These are phyloP conservation scores for Singerocomus rubriflavus DNA, from an alignment of 1,284 basidiomycete genomes.

Conservation along the genomic window DNA sequence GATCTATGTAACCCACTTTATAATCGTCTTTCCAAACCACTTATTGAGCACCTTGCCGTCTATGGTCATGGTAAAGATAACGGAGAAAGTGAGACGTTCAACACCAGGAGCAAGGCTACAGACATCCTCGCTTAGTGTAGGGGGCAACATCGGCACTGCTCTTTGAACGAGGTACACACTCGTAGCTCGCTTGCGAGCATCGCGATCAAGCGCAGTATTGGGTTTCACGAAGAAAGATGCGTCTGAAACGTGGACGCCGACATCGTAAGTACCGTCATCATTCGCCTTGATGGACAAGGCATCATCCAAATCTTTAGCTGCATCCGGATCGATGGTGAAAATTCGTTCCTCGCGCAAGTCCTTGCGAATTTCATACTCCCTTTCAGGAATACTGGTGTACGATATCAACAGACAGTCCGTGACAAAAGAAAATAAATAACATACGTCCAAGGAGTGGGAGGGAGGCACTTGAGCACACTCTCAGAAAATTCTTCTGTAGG, in stretches of 20 bases:
- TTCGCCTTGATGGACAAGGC: constrained; percentile 87
- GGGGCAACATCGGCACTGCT: constrained; percentile 95
- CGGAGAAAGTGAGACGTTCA: constrained; percentile 89
- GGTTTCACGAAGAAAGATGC: constrained; percentile 96
- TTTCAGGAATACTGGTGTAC: constrained; percentile 75
- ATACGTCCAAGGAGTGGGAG: constrained; percentile 91
- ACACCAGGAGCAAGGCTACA: constrained; percentile 88
- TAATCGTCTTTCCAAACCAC: constrained; percentile 91
- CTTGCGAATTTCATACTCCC: constrained; percentile 83
- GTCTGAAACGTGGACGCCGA: constrained; percentile 95
- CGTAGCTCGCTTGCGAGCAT: constrained; percentile 95
- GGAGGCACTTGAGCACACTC: constrained; percentile 93
- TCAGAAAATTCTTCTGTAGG: constrained; percentile 92
- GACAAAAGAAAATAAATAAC: constrained; percentile 31
- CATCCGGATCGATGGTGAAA: constrained; percentile 92
- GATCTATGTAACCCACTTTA: constrained; percentile 57
- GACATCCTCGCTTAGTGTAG: constrained; percentile 84
- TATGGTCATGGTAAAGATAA: constrained; percentile 82
- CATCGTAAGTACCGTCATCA: constrained; percentile 87
- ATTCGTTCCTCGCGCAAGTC: constrained; percentile 84
- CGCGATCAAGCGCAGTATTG: constrained; percentile 94
- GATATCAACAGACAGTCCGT: constrained; percentile 8
- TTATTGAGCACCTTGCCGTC: constrained; percentile 83
- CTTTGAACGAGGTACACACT: constrained; percentile 96
- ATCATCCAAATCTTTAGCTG: constrained; percentile 92